These are phyloP conservation scores for Eutypella sp. DNA, from an alignment of 2,329 filamentous ascomycete species.

Conservation along the genomic window DNA sequence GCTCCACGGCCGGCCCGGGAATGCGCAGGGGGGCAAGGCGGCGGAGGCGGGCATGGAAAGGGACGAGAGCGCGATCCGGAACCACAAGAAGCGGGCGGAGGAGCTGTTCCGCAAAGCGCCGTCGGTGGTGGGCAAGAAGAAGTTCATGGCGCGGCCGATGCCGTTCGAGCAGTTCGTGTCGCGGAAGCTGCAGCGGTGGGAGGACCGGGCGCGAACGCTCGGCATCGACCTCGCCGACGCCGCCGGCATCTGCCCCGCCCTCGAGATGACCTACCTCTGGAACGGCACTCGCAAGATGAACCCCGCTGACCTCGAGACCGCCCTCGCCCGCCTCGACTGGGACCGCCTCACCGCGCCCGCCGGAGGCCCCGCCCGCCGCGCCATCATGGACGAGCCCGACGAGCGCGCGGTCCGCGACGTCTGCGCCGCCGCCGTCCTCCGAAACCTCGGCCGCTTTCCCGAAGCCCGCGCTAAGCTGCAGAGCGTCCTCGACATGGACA, in stretches of 20 bases:
- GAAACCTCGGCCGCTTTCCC: slow-evolving; percentile 56
- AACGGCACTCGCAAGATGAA: slow-evolving; percentile 82
- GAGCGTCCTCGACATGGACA: slow-evolving; percentile 61
- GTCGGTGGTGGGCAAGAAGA: slow-evolving; percentile 74
- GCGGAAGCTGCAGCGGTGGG: slow-evolving; percentile 85
- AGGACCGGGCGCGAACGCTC: slow-evolving; percentile 65
- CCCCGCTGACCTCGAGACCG: slow-evolving; percentile 56
- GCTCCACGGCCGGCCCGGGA: slow-evolving; percentile 29
- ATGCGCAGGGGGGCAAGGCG: background rate
- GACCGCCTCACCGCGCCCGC: slow-evolving; percentile 49
- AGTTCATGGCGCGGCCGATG: slow-evolving; percentile 82
- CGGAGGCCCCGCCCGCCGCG: slow-evolving; percentile 36
- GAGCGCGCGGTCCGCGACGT: slow-evolving; percentile 63
- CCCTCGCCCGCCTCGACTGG: slow-evolving; percentile 60
- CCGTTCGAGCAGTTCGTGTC: slow-evolving; percentile 84
- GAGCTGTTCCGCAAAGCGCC: slow-evolving; percentile 68
- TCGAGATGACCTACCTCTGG: slow-evolving; percentile 95
- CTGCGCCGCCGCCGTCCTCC: slow-evolving; percentile 59
- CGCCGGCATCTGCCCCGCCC: slow-evolving; percentile 71
- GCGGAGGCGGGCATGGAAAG: slow-evolving; percentile 5
- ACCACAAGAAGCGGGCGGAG: slow-evolving; percentile 60
- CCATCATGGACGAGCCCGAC: slow-evolving; percentile 49
- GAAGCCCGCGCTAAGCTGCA: slow-evolving; percentile 63
- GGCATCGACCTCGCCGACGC: slow-evolving; percentile 70
- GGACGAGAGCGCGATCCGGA: slow-evolving; percentile 41